Evolutionary conservation across 2,329 filamentous ascomycete species (phyloP).

Genomic region (Didymella exigua): DNA sequence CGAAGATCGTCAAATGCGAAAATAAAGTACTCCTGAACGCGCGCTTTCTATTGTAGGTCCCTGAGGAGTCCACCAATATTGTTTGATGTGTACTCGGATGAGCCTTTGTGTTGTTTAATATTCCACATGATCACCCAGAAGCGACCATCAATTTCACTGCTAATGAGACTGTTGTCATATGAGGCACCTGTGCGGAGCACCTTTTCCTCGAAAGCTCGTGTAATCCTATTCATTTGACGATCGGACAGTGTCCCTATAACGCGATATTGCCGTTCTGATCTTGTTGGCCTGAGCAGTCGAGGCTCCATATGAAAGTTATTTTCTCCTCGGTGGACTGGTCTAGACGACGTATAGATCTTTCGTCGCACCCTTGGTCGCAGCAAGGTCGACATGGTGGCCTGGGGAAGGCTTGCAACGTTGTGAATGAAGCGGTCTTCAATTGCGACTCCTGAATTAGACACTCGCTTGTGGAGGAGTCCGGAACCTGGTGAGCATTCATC

Average conservation of each 20-base stretch:
- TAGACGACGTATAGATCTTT: neutral
- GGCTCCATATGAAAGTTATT: neutral
- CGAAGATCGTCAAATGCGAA: neutral
- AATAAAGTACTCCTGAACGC: neutral
- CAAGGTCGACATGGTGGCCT: neutral
- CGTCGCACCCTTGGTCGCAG: neutral
- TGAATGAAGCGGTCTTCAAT: too few relatives aligned
- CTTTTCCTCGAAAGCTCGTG: neutral
- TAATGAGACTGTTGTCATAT: neutral
- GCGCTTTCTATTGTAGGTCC: neutral
- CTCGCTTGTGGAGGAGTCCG: too few relatives aligned
- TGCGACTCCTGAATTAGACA: too few relatives aligned
- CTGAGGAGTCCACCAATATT: neutral
- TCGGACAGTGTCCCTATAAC: neutral
- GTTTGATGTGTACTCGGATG: neutral
- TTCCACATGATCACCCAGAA: neutral
- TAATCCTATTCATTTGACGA: neutral
- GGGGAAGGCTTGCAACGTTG: too few relatives aligned
- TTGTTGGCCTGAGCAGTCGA: neutral
- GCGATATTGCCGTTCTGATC: neutral
- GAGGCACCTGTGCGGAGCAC: neutral
- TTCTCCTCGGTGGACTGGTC: neutral
- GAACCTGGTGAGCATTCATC: too few relatives aligned
- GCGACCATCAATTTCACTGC: neutral
- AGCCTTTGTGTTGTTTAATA: neutral